Evolutionary conservation across 106 monocot species (phyloP), one percentile per base, ranked within the genome.

Genomic region (Phalaenopsis aphrodite): DNA sequence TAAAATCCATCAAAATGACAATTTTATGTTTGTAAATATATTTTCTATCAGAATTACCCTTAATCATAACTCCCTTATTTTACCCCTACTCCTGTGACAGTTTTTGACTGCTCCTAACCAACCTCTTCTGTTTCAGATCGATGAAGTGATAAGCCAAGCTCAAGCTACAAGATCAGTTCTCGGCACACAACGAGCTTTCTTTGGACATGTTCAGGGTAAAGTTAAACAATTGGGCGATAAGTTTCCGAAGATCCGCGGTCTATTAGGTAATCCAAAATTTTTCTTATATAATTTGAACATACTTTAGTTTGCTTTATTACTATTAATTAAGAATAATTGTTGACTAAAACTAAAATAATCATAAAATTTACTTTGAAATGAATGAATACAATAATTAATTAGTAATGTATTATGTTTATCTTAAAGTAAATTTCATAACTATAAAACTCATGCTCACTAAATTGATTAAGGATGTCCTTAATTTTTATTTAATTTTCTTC

Each of bases 91-190:
- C 10, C 15, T 14, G 5, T 64, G 15, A 4, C 69, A 37, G 38
- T 12, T 39, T 66, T 7, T 39, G n/a, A 23, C 64, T 64, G n/a
- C 1, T 4, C 5, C 2, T 58, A 23, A 64, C 64, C 1, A 64
- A 64, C 23, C 14, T 37, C 38, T 69, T 69, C 9, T 69, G 14
- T 69, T 69, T 69, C 86, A 98, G 98, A 91, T 98, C 80, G 94
- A 98, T 75, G 98, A 94, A 71, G 94, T 94, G 42, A 98, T 94
- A 81, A 85, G 77, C 84, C 98, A 98, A 88, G 98, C 98, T 72
- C 88, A 98, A 79, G 83, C 79, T n/a, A 94, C 94, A 80, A 94
- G 92, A 78, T 79, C 88, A n/a, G 90, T 83, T 71, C 79, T 98
- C 8, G 85, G 78, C 18, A 79, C 89, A 41, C 98, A 98, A 75